Conservation (phyloP, 1,284 basidiomycete species). For the Prillingera fragicola region DNA sequence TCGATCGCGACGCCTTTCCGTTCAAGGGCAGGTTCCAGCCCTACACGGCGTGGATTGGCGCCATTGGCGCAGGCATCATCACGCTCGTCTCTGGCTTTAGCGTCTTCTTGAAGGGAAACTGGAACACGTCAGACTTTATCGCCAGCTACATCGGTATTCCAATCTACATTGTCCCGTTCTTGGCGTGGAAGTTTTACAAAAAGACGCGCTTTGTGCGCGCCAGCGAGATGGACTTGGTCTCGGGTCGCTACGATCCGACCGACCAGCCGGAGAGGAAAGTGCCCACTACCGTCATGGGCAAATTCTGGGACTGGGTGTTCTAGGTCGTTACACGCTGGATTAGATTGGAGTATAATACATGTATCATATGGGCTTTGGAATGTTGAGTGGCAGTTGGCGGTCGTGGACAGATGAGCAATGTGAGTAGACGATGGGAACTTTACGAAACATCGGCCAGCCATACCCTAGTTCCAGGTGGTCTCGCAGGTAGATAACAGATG, state of each 20-base stretch:
- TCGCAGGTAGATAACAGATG: too few relatives aligned
- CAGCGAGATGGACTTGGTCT: constrained; percentile 59
- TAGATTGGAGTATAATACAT: too few relatives aligned
- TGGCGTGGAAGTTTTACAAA: constrained; percentile 58
- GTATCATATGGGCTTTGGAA: too few relatives aligned
- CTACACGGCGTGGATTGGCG: constrained; percentile 14
- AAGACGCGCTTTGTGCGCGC: constrained; percentile 54
- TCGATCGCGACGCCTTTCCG: constrained; percentile 54
- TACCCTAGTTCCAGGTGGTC: too few relatives aligned
- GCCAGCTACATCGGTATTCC: constrained; percentile 46
- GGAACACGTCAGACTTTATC: constrained; percentile 41
- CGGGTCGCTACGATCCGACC: constrained; percentile 62
- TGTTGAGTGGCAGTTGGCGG: too few relatives aligned
- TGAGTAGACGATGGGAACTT: too few relatives aligned
- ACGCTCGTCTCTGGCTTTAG: constrained; percentile 44
- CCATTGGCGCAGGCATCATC: constrained; percentile 37
- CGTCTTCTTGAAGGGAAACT: constrained; percentile 60
- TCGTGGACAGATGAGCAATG: too few relatives aligned
- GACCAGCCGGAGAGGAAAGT: too few relatives aligned
- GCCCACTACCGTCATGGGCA: too few relatives aligned
- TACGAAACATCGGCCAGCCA: too few relatives aligned
- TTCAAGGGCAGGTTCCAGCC: constrained; percentile 50
- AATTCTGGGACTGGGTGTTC: too few relatives aligned
- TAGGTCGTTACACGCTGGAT: too few relatives aligned
- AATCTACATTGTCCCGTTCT: constrained; percentile 51